Base-by-base conservation (phyloP, 1,284 basidiomycete genomes). In the Volvariella volvacea region DNA sequence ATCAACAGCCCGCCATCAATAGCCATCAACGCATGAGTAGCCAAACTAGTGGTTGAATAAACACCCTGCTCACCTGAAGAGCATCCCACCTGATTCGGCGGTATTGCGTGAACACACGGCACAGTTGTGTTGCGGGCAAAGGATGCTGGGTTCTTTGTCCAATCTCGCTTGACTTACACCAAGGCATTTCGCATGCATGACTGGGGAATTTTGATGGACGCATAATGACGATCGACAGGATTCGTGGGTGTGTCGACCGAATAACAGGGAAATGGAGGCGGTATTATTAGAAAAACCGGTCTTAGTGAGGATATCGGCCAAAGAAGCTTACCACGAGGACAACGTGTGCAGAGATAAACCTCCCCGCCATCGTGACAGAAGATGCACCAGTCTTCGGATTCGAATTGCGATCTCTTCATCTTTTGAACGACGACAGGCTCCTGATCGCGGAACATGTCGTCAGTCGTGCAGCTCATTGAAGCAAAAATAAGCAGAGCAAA, bases 321-420 rank as follows among this genome's bases (percentile, higher is more conserved):
- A 15, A 37, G n/a, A 7, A 21, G 45, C 60, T 20, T 47, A 77
- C 77, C 76, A 63, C 78, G 64, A 34, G 78, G 78, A 56, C 78
- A 80, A 21, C 50, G 44, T 16, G 44, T 41, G 50, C 80, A 82
- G 6, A 70, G 46, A 31, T 71, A 58, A 3, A 82, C 51, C 41
- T 76, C 66, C 0, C 79, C 79, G 1, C 78, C 78, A 44, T 82
- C 80, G 34, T 73, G 65, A 55, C 79, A 82, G 45, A 67, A 60
- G 33, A 74, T 67, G 54, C 79, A 82, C 61, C 65, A 76, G 48
- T 81, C 76, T 52, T 79, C 74, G 17, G 60, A 70, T 4, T 72
- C 72, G 41, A 65, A 70, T 50, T 61, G 65, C 19, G 51, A 53
- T 43, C 39, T 56, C 39, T 55, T 56, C 43, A 62, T 62, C 48